Base-by-base conservation (phyloP, 768 basidiomycete genomes). In the Boletus reticuloceps region DNA sequence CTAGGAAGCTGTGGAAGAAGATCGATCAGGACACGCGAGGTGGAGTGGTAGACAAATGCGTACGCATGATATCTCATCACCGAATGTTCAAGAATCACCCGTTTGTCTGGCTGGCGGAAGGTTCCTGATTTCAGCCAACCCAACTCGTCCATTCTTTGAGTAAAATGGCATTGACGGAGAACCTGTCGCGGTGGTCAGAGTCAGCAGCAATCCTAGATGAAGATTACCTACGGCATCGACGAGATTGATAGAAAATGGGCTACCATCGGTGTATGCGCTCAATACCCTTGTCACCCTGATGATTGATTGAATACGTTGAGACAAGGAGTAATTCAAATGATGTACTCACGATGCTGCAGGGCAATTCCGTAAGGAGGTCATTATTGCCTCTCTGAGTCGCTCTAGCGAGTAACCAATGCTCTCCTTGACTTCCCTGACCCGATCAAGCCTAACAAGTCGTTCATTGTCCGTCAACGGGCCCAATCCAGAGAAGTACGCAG, bases 11-110 rank as follows among this genome's bases (percentile, higher is more conserved):
- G 50, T 17, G 4, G 16, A 19, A 31, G 12, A 40, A 5, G 4
- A 31, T 38, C 19, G 3, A 46, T 53, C 20, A 41, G 37, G 13
- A 34, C 1, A n/a, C 32, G 16, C 1, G 37, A 13, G 1, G 3
- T 7, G 2, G 3, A 2, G 32, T 9, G 19, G 37, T 38, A 14
- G 16, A 38, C 29, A 34, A n/a, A 32, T 36, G 62, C 74, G 34
- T 65, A 83, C 80, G 79, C 82, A 57, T 85, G 84, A 63, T 86
- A 86, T 58, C 85, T 72, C 8, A 80, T 75, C 27, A 82, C 68
- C 1, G 77, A 75, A 54, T 82, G 79, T 10, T 77, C 71, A 12
- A 85, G 67, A 6, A 77, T 76, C 42, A 53, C 54, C 6, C 69
- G 47, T 55, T 76, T 75, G 34, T 78, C 72, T 36, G 69, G 66